Base-by-base conservation (phyloP, 208 protist species). In the Chromosphaera perkinsii region DNA sequence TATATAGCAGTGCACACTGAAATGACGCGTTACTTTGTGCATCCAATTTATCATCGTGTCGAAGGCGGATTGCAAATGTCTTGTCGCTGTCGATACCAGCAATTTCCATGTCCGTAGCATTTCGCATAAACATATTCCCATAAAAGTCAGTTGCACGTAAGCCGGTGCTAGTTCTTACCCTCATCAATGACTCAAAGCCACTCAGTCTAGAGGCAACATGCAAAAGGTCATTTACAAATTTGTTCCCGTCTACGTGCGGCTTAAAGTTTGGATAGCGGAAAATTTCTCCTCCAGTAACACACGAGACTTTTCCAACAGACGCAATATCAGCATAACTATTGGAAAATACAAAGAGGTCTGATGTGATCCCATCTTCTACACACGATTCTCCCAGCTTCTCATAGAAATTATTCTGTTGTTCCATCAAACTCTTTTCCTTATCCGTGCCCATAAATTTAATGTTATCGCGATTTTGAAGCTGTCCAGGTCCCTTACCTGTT, bases 1-100 rank as follows among this genome's bases (percentile, higher is more conserved):
- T 95, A 78, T 94, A 95, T 22, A 95, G 84, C 37, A 94, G 70
- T 27, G 90, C 90, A 9, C 68, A 17, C 80, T 95, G 91, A 70
- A 93, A 85, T 71, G 87, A 88, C 0, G 77, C 81, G 66, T 86
- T 83, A 33, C 48, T 55, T 29, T 80, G 80, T 62, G 77, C 86
- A 42, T 83, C 78, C 54, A 90, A 62, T 40, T 69, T 83, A 36
- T 78, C 80, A 63, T 71, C 72, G 68, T 93, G 87, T n/a, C 86
- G 80, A 57, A 95, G 83, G 66, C 93, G 87, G 9, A 91, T 88
- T 61, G 37, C 27, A 58, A 10, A 32, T 10, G 27, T 27, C 31
- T 74, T 79, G 32, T 81, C 76, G 29, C 40, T 47, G 42, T 81
- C 76, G 31, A 81, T 57, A 42, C 75, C 76, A 42, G 51, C 45